Percentiles rank a stretch among this genome's conserved stretches.
Conservation (phyloP, 2,329 filamentous ascomycete genomes). For the Fusarium staphyleae region DNA sequence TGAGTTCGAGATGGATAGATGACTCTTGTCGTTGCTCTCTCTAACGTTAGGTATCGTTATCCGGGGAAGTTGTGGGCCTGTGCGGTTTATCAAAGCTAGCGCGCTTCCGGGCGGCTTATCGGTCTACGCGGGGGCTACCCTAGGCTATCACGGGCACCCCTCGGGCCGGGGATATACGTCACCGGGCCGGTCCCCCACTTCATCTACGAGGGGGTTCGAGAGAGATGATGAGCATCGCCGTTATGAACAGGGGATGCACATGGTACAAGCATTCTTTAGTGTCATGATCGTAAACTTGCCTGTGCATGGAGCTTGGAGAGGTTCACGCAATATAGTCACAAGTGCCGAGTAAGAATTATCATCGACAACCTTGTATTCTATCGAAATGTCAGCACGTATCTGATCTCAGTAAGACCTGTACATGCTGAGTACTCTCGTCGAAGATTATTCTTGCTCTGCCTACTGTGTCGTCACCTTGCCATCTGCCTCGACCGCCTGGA, state of each 20-base stretch:
- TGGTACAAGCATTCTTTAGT: not conserved
- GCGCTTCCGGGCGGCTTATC: conserved; percentile 2
- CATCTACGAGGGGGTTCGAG: not conserved
- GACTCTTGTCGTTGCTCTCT: conserved; percentile 24
- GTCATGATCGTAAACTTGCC: too few species aligned
- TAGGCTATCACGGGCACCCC: conserved; percentile 20
- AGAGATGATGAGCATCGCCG: not conserved
- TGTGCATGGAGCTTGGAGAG: too few species aligned
- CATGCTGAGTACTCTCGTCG: conserved; percentile 5
- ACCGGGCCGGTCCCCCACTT: conserved; percentile 25
- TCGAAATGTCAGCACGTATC: conserved; percentile 8
- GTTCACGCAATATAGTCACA: not conserved
- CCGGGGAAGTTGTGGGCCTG: conserved; percentile 15
- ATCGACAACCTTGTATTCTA: conserved; percentile 15
- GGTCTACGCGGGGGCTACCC: conserved; percentile 5
- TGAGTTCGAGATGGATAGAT: conserved; percentile 24
- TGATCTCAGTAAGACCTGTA: conserved; percentile 25
- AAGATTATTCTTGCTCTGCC: not conserved
- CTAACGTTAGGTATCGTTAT: too few species aligned
- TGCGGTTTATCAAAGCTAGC: not conserved
- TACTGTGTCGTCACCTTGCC: conserved; percentile 74
- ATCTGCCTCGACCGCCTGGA: conserved; percentile 80
- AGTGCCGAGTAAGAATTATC: not conserved
- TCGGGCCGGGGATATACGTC: conserved; percentile 24
- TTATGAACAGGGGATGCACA: not conserved